A percentile compares a stretch with the other conserved stretches of the same genome.
Conservation (phyloP, 1,139 yeast genomes). For the Scheffersomyces stambukii region DNA sequence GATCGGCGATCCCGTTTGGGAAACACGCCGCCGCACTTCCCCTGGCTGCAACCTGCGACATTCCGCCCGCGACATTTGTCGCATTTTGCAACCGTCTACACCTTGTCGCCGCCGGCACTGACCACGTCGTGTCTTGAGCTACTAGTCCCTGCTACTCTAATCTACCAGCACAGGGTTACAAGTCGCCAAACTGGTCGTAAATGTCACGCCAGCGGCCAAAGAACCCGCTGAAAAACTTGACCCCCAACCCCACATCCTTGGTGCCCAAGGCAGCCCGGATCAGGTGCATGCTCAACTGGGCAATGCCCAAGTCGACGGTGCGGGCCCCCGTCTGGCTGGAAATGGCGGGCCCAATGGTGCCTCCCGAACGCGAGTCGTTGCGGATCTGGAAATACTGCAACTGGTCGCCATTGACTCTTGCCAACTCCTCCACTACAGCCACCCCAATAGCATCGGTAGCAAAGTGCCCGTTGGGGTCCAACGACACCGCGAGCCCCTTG, state of each 20-base stretch:
- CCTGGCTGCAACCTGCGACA: too few species aligned
- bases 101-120: too few species aligned
- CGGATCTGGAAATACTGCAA: slow-evolving; percentile 43
- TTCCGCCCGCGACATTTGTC: too few species aligned
- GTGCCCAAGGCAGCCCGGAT: slow-evolving; percentile 41
- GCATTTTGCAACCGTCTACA: too few species aligned
- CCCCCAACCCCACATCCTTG: slow-evolving; percentile 41
- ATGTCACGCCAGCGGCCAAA: slow-evolving; percentile 32
- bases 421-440: slow-evolving; percentile 29
- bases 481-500: slow-evolving; percentile 35
- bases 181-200: slow-evolving; percentile 20
- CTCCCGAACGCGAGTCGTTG: slow-evolving; percentile 42
- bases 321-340: slow-evolving; percentile 41
- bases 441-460: slow-evolving; percentile 41
- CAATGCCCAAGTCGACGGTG: slow-evolving; percentile 42
- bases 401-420: slow-evolving; percentile 21
- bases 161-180: too few species aligned
- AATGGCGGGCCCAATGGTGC: slow-evolving; percentile 43
- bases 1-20: too few species aligned
- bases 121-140: too few species aligned
- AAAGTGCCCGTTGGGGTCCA: slow-evolving; percentile 41
- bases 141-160: too few species aligned
- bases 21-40: too few species aligned
- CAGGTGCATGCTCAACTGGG: slow-evolving; percentile 46
- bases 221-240: slow-evolving; percentile 34